Percentiles rank a stretch among this genome's conserved stretches.
Evolutionary conservation across 192 early-diverging fungal genomes (phyloP).

Genomic region (Gryganskiella cystojenkinii): DNA sequence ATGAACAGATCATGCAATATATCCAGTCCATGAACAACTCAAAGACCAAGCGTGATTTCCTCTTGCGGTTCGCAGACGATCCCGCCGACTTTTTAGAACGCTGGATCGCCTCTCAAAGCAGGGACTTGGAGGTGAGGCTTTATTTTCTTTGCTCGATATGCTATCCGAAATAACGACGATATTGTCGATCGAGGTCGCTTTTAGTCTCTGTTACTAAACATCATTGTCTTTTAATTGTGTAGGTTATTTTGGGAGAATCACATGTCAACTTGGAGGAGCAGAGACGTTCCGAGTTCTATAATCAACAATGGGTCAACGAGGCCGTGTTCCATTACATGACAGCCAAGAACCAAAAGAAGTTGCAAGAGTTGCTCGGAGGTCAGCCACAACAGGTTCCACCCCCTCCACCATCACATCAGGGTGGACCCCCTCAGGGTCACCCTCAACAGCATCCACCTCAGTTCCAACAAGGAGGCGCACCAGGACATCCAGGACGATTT

Average conservation of each 20-base stretch:
- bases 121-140: constrained; percentile 84
- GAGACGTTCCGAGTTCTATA: constrained; percentile 76
- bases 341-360: constrained; percentile 64
- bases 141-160: too few species aligned
- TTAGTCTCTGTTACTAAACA: too few species aligned
- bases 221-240: constrained; percentile 21
- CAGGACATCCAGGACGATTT: constrained; percentile 34
- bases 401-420: constrained; percentile 10
- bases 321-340: constrained; percentile 92
- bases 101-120: constrained; percentile 93
- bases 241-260: constrained; percentile 80
- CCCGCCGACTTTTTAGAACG: constrained; percentile 92
- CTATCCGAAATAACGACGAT: too few species aligned
- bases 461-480: constrained; percentile 31
- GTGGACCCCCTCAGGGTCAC: constrained; percentile 12
- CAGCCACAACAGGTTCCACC: constrained; percentile 8
- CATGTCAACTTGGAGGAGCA: constrained; percentile 81
- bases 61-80: constrained; percentile 86
- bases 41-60: constrained; percentile 93
- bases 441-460: constrained; percentile 25
- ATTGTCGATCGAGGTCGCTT: too few species aligned
- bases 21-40: constrained; percentile 89
- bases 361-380: constrained; percentile 44
- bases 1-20: constrained; percentile 74
- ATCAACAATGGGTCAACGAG: constrained; percentile 84